These are phyloP conservation scores for Ogataea wickerhamii DNA, from an alignment of 805 yeast genomes.

Conservation along the genomic window DNA sequence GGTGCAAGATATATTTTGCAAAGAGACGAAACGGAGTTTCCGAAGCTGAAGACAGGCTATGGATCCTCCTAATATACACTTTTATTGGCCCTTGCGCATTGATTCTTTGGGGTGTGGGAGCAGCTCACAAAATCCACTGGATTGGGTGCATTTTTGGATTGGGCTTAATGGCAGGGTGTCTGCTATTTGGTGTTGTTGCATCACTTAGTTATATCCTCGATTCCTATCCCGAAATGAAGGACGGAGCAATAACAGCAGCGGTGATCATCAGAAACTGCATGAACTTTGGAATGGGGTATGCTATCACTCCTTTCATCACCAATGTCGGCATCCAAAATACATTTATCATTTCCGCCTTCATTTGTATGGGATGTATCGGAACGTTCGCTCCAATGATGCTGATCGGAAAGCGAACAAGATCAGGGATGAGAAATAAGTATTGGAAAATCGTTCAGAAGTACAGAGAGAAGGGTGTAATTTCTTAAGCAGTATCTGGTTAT, in stretches of 20 bases:
- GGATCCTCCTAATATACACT: constrained; percentile 45
- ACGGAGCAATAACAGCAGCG: constrained; percentile 52
- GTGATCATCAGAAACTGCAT: constrained; percentile 54
- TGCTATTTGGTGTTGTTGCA: constrained; percentile 49
- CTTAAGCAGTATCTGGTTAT: too few species aligned
- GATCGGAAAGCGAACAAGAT: constrained; percentile 37
- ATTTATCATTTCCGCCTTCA: constrained; percentile 54
- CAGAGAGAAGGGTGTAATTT: constrained; percentile 20
- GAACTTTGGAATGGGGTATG: constrained; percentile 58
- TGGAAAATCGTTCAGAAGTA: constrained; percentile 33
- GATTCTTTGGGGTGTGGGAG: constrained; percentile 64
- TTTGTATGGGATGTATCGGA: constrained; percentile 45
- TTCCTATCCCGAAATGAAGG: constrained; percentile 49
- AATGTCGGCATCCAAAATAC: constrained; percentile 53
- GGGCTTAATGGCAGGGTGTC: constrained; percentile 53
- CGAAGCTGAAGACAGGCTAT: constrained; percentile 57
- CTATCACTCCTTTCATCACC: constrained; percentile 54
- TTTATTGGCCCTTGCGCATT: constrained; percentile 53
- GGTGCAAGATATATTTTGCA: constrained; percentile 46
- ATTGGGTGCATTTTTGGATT: constrained; percentile 50
- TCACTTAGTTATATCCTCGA: constrained; percentile 57
- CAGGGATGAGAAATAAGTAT: constrained; percentile 30
- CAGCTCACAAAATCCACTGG: constrained; percentile 53
- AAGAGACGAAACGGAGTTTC: constrained; percentile 47
- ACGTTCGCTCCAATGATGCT: constrained; percentile 40